Percentiles rank a stretch among this genome's conserved stretches.
Evolutionary conservation across 1,284 basidiomycete genomes (phyloP).

Genomic region (Cutaneotrichosporon sp.): DNA sequence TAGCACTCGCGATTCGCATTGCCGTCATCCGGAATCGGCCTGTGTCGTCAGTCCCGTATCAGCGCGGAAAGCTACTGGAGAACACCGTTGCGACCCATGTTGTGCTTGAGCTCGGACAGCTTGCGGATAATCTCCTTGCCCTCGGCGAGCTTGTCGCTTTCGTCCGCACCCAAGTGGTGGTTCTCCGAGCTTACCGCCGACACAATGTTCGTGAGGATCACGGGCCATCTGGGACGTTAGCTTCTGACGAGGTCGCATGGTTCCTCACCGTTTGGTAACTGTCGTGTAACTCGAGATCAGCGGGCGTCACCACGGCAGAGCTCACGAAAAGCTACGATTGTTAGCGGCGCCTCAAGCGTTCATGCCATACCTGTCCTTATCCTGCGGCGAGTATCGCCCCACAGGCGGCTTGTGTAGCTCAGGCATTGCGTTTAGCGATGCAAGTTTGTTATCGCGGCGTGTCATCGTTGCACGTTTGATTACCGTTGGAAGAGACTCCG

Average conservation of each 20-base stretch:
- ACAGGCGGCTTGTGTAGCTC: constrained; percentile 25
- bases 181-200: constrained; percentile 62
- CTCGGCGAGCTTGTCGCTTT: constrained; percentile 52
- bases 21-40: constrained; percentile 66
- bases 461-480: no score
- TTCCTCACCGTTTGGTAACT: constrained; percentile 19
- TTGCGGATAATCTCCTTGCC: constrained; percentile 74
- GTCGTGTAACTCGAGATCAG: constrained; percentile 36
- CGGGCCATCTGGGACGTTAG: constrained; percentile 65
- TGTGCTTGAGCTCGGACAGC: constrained; percentile 78
- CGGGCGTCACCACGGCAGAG: background rate
- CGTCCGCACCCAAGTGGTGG: constrained; percentile 51
- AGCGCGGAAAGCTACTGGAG: constrained; percentile 57
- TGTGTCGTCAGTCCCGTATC: constrained; percentile 34
- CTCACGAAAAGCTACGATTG: constrained; percentile 38
- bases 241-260: constrained; percentile 10
- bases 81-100: constrained; percentile 73
- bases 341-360: no score
- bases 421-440: no score
- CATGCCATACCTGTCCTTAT: constrained; percentile 41
- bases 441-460: no score
- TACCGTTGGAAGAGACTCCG: no score
- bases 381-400: constrained; percentile 40
- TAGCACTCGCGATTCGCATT: constrained; percentile 63
- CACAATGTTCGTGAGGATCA: constrained; percentile 75